Percentiles rank a stretch among this genome's conserved stretches.
Evolutionary conservation across 2,329 filamentous ascomycete species (phyloP).

Genomic region (Leptographium flavum): DNA sequence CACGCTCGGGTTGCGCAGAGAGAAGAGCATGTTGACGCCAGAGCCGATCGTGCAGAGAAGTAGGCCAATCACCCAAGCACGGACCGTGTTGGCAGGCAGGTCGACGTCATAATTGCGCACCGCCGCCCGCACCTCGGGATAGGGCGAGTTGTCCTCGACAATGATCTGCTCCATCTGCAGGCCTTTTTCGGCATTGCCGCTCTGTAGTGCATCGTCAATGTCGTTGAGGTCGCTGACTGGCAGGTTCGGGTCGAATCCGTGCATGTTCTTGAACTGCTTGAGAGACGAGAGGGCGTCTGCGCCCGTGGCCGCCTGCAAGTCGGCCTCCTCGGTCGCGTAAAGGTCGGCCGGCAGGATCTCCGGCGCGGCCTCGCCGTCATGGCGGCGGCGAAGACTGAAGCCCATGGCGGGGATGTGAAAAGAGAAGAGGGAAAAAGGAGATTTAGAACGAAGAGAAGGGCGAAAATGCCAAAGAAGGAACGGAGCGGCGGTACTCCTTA

Average conservation of each 20-base stretch:
- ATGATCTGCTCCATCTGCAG: conserved; percentile 42
- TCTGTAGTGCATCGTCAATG: conserved; percentile 41
- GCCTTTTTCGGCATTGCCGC: conserved; percentile 40
- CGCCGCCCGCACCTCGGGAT: conserved; percentile 46
- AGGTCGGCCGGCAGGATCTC: conserved; percentile 3
- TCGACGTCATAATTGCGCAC: conserved; percentile 52
- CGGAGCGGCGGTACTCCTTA: no score
- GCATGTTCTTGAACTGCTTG: conserved; percentile 42
- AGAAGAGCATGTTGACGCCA: conserved; percentile 44
- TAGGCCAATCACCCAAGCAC: conserved; percentile 44
- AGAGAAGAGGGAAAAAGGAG: no score
- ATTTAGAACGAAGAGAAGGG: no score
- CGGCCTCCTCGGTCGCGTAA: not conserved
- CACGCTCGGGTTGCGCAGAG: conserved; percentile 43
- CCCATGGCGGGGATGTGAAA: conserved; percentile 11
- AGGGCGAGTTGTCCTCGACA: conserved; percentile 52
- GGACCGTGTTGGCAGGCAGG: conserved; percentile 48
- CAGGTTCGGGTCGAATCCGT: conserved; percentile 51
- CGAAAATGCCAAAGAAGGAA: no score
- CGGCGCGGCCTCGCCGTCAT: conserved; percentile 30
- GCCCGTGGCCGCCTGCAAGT: conserved; percentile 7
- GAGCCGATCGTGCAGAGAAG: conserved; percentile 44
- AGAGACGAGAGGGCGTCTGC: conserved; percentile 27
- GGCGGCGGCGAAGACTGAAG: conserved; percentile 25
- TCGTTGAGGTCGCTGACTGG: conserved; percentile 47